Base-by-base conservation (phyloP, 2,329 filamentous ascomycete genomes). In the Penicillium sp. region DNA sequence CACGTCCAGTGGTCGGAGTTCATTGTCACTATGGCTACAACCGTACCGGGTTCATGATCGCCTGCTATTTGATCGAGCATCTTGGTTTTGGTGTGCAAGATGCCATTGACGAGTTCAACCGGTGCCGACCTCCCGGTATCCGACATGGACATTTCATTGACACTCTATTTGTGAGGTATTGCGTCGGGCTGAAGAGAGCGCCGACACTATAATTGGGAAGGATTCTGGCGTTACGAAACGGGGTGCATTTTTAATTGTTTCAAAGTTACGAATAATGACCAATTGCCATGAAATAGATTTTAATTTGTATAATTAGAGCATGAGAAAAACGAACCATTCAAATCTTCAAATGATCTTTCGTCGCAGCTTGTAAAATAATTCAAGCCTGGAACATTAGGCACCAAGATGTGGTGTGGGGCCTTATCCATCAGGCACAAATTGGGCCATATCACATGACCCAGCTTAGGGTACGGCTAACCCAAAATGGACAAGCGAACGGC, bases 21-120 rank as follows among this genome's bases (percentile, higher is more conserved):
- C 93, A 97, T 70, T 97, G 93, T 66, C 93, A 97, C 68, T 97
- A 97, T 65, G 93, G 93, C 0, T 97, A 95, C 76, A 97, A 97
- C 70, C 84, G 92, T 23, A 97, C 93, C 0, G 93, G 93, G 0
- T 96, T 93, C 71, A 89, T 97, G 68, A 85, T 97, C 48, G 88
- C 90, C 32, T 91, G 87, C 66, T 97, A 97, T 68, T 78, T 97
- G n/a, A 87, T 97, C 15, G 91, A 97, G 75, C 80, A 85, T 45
- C 83, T 88, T 62, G 86, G 84, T 0, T 92, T 84, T 65, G 78
- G 77, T 23, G 83, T 96, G 2, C 83, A 89, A 65, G 85, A 88
- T 52, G 93, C 93, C 1, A 86, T 97, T 57, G 85, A 90, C 50
- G 82, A 86, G 57, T 97, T 97, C 75, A 85, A 85, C 18, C 75